phyloP scores from a whole-genome alignment of 352 stramenopile species.

The Pseudoperonospora humuli region DNA sequence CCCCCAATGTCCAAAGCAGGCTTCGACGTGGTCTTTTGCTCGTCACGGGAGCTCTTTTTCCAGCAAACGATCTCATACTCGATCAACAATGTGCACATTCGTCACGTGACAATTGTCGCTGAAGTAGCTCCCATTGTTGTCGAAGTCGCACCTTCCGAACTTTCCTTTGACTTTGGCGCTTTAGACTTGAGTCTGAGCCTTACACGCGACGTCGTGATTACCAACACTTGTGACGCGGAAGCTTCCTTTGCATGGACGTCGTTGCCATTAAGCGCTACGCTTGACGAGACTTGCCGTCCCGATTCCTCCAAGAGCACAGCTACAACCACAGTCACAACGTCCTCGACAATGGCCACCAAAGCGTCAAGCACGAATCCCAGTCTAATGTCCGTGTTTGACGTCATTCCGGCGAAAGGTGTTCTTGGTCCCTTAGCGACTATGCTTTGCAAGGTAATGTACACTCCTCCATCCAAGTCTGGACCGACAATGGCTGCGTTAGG shows the following conservation, averaged over 20 bases:
- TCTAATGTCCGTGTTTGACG: conserved; percentile 32
- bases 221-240: conserved; percentile 86
- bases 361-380: no score
- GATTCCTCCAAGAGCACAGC: conserved; percentile 60
- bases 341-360: no score
- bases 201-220: conserved; percentile 58
- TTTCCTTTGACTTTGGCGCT: conserved; percentile 77
- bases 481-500: conserved; percentile 4
- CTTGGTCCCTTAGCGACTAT: conserved; percentile 27
- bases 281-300: conserved; percentile 16
- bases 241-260: conserved; percentile 80
- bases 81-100: conserved; percentile 79
- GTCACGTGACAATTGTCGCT: conserved; percentile 78
- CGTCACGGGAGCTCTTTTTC: conserved; percentile 84
- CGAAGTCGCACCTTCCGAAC: conserved; percentile 36
- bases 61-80: conserved; percentile 75
- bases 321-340: conserved; percentile 19
- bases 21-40: no score
- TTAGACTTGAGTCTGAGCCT: conserved; percentile 43
- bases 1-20: no score
- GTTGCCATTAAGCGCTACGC: conserved; percentile 7
- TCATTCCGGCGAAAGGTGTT: conserved; percentile 37
- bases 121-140: conserved; percentile 88
- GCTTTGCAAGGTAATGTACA: conserved; percentile 51
- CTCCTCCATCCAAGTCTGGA: conserved; percentile 21